phyloP scores from a whole-genome alignment of 2,329 filamentous ascomycete genomes.

The Trichophyton simii region DNA sequence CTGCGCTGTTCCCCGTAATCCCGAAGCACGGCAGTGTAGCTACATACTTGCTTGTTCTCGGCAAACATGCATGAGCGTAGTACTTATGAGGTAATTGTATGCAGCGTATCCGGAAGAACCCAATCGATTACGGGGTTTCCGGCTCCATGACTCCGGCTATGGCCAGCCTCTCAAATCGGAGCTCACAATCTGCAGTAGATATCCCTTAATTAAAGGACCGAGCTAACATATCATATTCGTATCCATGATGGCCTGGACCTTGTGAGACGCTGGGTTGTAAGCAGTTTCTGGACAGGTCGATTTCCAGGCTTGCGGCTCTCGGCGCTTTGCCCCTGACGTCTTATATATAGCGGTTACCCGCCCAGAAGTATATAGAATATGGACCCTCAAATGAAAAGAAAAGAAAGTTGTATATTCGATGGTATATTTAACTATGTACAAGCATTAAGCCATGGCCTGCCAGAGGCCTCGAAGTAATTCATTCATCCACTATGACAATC shows the following conservation, averaged over 20 bases:
- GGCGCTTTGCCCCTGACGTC: no score
- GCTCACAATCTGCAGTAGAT: no score
- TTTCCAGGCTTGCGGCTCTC: no score
- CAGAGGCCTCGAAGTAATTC: neutral
- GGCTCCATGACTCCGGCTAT: no score
- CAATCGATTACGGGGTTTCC: no score
- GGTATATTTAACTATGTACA: neutral
- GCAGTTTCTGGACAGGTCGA: no score
- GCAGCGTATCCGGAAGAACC: neutral
- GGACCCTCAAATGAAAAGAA: neutral
- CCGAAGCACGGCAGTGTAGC: neutral
- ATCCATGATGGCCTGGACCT: no score
- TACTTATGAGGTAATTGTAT: neutral
- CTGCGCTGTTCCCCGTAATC: neutral
- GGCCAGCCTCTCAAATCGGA: no score
- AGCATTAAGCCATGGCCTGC: neutral
- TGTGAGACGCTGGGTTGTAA: no score
- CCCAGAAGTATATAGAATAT: neutral
- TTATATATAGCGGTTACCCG: no score
- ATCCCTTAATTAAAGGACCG: no score
- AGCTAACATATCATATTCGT: no score
- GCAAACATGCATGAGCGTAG: neutral
- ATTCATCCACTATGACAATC: neutral
- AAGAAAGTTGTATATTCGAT: neutral
- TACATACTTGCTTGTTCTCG: neutral